Conservation (phyloP, 2,329 filamentous ascomycete species). For the Neopestalotiopsis sp. region DNA sequence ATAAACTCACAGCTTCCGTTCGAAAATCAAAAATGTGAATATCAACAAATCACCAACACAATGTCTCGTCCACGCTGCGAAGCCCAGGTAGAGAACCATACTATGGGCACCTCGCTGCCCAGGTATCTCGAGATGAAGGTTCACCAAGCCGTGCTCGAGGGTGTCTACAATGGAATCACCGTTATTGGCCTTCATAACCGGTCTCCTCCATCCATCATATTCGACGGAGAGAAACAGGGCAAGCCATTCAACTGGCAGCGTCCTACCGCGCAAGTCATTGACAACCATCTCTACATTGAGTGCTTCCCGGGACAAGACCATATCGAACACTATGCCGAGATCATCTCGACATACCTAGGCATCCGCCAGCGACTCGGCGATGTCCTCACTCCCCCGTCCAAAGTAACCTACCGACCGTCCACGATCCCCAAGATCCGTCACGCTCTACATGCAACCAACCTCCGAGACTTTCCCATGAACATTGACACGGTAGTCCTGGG, state of each 20-base stretch:
- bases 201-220: conserved; percentile 17
- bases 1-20: not conserved
- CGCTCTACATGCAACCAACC: conserved; percentile 19
- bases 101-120: conserved; percentile 25
- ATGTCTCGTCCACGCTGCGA: conserved; percentile 16
- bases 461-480: conserved; percentile 15
- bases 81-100: conserved; percentile 24
- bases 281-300: conserved; percentile 24
- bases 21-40: not conserved
- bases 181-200: conserved; percentile 19
- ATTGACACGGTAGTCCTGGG: conserved; percentile 21
- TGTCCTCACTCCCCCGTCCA: conserved; percentile 18
- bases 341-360: conserved; percentile 20
- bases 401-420: conserved; percentile 18
- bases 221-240: conserved; percentile 26
- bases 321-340: conserved; percentile 25
- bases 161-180: conserved; percentile 22
- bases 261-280: conserved; percentile 20
- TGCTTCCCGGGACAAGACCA: conserved; percentile 28
- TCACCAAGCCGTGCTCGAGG: conserved; percentile 23
- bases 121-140: conserved; percentile 27
- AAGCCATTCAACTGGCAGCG: conserved; percentile 30
- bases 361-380: conserved; percentile 6
- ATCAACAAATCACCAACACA: not conserved
- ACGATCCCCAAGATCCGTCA: conserved; percentile 19